Evolutionary conservation across 192 early-diverging fungal genomes (phyloP), one percentile per base, ranked within the genome.

Genomic region (Umbelopsis ramanniana): DNA sequence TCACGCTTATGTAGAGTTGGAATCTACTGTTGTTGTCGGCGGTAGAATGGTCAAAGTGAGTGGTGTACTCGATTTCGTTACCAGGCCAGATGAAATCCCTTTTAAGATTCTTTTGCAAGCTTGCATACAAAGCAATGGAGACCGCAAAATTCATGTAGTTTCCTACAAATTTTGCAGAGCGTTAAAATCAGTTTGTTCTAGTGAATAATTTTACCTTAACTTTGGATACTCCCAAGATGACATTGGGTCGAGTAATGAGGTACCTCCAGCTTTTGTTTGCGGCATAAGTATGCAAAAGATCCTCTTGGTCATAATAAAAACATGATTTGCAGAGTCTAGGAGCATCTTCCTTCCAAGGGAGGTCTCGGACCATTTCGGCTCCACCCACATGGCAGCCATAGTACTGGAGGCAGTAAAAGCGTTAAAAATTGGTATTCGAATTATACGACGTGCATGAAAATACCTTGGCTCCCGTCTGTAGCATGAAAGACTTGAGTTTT

Each of bases 401-500:
- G 46, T 68, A 45, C 67, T 68, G 12, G 11, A 43, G 6, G 11
- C 1, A 43, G 6, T 43, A 43, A 12, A 7, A 11, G 6, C 40
- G 6, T 43, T 43, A 43, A 12, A 43, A 43, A 43, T 2, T 43
- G 21, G 3, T 38, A 14, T 2, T 3, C 29, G 1, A 29, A 29
- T 29, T 1, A 29, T 29, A 29, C 3, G 29, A 29, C 1, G 19
- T 10, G 35, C 12, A 29, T 3, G 40, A 35, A 67, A 15, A 26
- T 29, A 68, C 67, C 67, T 68, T 68, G n/a, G 24, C 15, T 3
- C 67, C 67, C 4, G 67, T 68, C 46, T 68, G 67, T n/a, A 68
- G 22, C 46, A 47, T 46, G 46, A 68, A 68, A 19, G 46, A 46
- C 15, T 68, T 46, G 45, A 68, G 46, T 15, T 68, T 68, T 23